Base-by-base conservation (phyloP, 2,329 filamentous ascomycete genomes). In the Botrytis paeoniae region DNA sequence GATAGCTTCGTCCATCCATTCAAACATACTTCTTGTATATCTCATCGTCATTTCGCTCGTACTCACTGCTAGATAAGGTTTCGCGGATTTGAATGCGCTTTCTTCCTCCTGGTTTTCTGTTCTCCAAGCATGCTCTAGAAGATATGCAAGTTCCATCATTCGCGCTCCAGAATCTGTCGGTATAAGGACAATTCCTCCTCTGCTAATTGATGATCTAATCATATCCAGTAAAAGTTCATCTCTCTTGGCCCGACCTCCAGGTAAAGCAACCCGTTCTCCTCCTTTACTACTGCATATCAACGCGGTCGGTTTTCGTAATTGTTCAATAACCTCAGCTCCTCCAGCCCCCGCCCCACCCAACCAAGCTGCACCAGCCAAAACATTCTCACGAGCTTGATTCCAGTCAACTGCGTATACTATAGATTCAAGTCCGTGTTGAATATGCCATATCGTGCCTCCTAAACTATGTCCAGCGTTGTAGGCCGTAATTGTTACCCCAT, bases 1-100 rank as follows among this genome's bases (percentile, higher is more conserved):
- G 74, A 99, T 97, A 73, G 91, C 92, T 79, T 98, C 95, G 80
- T 98, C 95, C 95, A 99, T 98, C 96, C 96, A 99, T 80, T 99
- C 96, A 45, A 99, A 85, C 93, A 99, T 97, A 81, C 95, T 98
- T 77, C 95, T 89, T 39, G 95, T 93, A 77, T 98, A 93, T 70
- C 94, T 89, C 86, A 98, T 93, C 0, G 95, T 97, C 75, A 94
- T 95, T 73, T 93, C 91, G 76, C 93, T 92, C 75, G 94, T 97
- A 74, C 91, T 91, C 57, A 94, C 95, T 0, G 95, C 95, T 61
- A 99, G 85, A 80, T 94, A 98, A 0, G 98, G 85, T 78, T 87
- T 89, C 0, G 88, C 84, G 1, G 84, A 82, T 71, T 85, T 85
- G 25, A 91, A 82, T 1, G 83, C 82, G 35, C 86, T 86, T 37